Base-by-base conservation (phyloP, 805 yeast species). In the Pichia insulana region DNA sequence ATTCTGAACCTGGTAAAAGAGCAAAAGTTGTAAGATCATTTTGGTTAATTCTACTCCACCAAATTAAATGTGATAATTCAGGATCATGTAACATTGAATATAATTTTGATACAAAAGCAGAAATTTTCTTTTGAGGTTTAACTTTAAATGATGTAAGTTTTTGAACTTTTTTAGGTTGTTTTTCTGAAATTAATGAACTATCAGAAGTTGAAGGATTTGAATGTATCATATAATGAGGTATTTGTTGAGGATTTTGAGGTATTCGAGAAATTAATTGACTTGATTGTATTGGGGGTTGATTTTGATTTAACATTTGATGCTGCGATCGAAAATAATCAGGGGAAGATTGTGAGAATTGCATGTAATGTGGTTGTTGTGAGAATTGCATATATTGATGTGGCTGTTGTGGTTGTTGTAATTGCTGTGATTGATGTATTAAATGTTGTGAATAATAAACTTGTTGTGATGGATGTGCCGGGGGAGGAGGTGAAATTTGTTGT, bases 61-160 rank as follows among this genome's bases (percentile, higher is more conserved):
- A 78, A 27, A 79, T 76, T 28, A 79, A 62, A 50, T 71, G 74
- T 9, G 70, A 53, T 7, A 79, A 64, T n/a, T 63, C 50, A 1
- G 68, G 64, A 51, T 79, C 85, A 25, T 70, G 69, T 13, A 79
- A 65, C 85, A 79, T 79, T 45, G 73, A 71, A 57, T 72, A 78
- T 26, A 79, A 64, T 55, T 79, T 79, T 48, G 76, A 75, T 4
- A 80, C 83, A 59, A 80, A 80, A 0, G 83, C 84, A 43, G 72
- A 70, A 43, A 73, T 73, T 55, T 74, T 75, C 10, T 54, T 55
- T 7, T 42, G 54, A 42, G 15, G 49, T 34, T 43, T 43, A 3
- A 17, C 5, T 43, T 39, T 39, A 15, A 40, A 31, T 27, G 34
- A 38, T 12, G 38, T 22, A 11, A 39, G 18, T 12, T 28, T 36